Evolutionary conservation across 2,329 filamentous ascomycete species (phyloP).

Genomic region (Apiospora aurea): DNA sequence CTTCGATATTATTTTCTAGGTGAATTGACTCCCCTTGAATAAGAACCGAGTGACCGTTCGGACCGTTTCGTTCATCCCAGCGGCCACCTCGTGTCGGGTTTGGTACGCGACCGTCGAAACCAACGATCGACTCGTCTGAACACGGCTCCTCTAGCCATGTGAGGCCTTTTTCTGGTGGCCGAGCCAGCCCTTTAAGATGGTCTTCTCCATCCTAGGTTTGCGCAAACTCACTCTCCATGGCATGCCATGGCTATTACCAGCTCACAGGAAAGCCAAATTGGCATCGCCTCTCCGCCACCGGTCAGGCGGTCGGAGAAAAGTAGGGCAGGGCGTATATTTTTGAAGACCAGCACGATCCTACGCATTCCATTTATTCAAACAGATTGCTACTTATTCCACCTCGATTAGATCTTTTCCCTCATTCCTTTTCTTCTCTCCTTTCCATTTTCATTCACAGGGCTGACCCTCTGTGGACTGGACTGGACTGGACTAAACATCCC

Average conservation of each 20-base stretch:
- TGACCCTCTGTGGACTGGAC: background rate
- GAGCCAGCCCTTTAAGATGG: background rate
- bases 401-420: background rate
- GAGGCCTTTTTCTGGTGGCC: background rate
- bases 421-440: background rate
- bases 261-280: background rate
- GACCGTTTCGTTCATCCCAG: too few relatives aligned
- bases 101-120: too few relatives aligned
- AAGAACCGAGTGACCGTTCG: too few relatives aligned
- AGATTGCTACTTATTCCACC: background rate
- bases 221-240: background rate
- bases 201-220: background rate
- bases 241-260: background rate
- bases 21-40: too few relatives aligned
- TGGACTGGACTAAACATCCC: too few relatives aligned
- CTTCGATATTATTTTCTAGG: too few relatives aligned
- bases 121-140: too few relatives aligned
- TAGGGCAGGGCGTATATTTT: too few relatives aligned
- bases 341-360: background rate
- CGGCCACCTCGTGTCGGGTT: too few relatives aligned
- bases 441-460: background rate
- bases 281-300: background rate
- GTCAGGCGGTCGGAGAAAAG: background rate
- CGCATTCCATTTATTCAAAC: background rate
- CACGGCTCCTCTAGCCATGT: background rate